A percentile compares a stretch with the other conserved stretches of the same genome.
Evolutionary conservation across 257 asterid genomes (phyloP).

Genomic region (Ballota nigra): DNA sequence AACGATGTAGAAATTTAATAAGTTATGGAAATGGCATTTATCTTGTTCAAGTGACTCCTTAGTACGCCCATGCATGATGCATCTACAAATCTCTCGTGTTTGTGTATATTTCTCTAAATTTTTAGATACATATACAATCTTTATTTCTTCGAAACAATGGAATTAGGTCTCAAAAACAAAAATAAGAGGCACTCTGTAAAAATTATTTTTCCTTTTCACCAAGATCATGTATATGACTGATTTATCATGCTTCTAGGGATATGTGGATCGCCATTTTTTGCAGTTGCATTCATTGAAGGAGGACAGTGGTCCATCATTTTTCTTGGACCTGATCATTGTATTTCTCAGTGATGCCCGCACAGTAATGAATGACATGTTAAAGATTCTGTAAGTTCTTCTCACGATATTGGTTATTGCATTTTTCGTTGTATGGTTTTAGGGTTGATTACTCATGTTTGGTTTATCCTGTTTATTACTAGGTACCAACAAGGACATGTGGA

Average conservation of each 20-base stretch:
- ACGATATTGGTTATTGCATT: neutral
- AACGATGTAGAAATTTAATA: neutral
- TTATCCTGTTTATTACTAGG: constrained; percentile 28
- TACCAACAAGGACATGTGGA: constrained; percentile 27
- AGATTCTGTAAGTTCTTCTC: constrained; percentile 32
- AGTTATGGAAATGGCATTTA: neutral
- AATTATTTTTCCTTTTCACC: neutral
- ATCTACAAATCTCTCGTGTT: neutral
- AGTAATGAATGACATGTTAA: constrained; percentile 19
- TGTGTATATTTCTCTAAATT: neutral
- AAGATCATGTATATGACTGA: neutral
- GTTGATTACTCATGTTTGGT: neutral
- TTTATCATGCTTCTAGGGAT: constrained; percentile 31
- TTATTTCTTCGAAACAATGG: neutral
- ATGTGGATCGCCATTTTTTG: constrained; percentile 35
- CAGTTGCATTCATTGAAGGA: constrained; percentile 36
- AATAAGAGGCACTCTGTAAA: neutral
- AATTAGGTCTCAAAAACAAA: neutral
- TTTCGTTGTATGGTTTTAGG: neutral
- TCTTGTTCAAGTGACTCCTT: neutral
- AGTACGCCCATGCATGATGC: neutral
- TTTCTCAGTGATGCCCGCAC: constrained; percentile 28
- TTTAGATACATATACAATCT: neutral
- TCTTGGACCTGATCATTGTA: constrained; percentile 30
- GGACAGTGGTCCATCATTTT: constrained; percentile 30